phyloP scores from a whole-genome alignment of 331 rosid species.

The Phaseolus coccineus region DNA sequence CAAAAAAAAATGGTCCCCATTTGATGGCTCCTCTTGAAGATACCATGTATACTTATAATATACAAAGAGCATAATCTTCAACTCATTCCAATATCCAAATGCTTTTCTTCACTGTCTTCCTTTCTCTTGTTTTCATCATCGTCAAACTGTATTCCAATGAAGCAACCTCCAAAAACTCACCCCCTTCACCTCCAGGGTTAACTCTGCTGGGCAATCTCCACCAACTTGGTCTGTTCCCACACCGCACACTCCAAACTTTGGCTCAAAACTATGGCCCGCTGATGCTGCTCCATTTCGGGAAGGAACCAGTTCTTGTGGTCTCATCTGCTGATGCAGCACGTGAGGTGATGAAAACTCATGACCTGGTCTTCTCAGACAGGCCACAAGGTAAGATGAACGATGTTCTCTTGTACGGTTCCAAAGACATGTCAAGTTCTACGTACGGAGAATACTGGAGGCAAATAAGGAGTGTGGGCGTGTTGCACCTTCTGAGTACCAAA shows the following conservation, averaged over 20 bases:
- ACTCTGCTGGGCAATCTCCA: conserved; percentile 48
- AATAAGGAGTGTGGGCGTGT: conserved; percentile 37
- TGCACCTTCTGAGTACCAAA: conserved; percentile 48
- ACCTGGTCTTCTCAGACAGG: conserved; percentile 42
- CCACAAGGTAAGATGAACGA: conserved; percentile 30
- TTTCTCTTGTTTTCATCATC: conserved; percentile 20
- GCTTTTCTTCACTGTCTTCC: background rate
- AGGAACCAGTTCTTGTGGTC: conserved; percentile 40
- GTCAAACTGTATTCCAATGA: conserved; percentile 39
- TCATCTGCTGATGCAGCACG: conserved; percentile 48
- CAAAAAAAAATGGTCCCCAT: too few species aligned
- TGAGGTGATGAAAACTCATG: conserved; percentile 51
- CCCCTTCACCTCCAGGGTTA: conserved; percentile 50
- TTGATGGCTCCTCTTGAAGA: too few species aligned
- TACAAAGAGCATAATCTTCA: too few species aligned
- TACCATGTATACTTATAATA: too few species aligned
- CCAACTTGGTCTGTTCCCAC: conserved; percentile 47
- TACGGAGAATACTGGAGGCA: conserved; percentile 56
- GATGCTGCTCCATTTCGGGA: conserved; percentile 44
- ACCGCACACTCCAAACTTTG: conserved; percentile 38
- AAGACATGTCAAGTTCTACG: conserved; percentile 31
- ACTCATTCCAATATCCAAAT: background rate
- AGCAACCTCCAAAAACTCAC: background rate
- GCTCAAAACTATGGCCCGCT: conserved; percentile 47
- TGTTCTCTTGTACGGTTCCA: conserved; percentile 37